Conservation (phyloP, 2,329 filamentous ascomycete genomes). For the Zymoseptoria pseudotritici region DNA sequence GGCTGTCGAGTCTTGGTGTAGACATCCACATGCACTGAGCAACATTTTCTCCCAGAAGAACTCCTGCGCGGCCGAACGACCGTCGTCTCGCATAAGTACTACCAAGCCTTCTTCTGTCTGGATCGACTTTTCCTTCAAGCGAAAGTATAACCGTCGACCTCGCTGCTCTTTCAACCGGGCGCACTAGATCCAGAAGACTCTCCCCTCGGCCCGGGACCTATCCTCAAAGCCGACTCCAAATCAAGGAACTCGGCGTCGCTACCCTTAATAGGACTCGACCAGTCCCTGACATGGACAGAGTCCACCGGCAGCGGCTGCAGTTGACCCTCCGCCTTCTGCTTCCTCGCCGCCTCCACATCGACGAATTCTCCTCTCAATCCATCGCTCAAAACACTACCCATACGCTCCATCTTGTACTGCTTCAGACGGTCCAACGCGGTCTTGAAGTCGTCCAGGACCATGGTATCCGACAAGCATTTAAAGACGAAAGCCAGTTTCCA, state of each 20-base stretch:
- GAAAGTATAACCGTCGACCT: not conserved
- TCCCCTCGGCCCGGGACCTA: not conserved
- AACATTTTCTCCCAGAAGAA: too few relatives aligned
- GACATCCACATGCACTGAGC: too few relatives aligned
- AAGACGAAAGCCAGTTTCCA: constrained; percentile 59
- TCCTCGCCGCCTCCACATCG: constrained; percentile 19
- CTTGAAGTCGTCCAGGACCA: constrained; percentile 63
- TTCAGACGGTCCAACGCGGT: constrained; percentile 45
- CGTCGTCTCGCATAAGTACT: too few relatives aligned
- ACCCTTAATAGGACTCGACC: not conserved
- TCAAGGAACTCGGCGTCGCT: not conserved
- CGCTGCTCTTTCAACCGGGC: not conserved
- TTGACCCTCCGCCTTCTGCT: constrained; percentile 12
- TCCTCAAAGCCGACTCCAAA: not conserved
- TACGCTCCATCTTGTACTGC: constrained; percentile 36
- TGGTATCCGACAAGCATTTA: constrained; percentile 60
- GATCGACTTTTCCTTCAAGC: not conserved
- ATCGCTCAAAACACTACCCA: constrained; percentile 22
- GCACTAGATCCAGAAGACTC: not conserved
- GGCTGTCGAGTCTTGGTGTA: not conserved
- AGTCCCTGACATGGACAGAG: not conserved
- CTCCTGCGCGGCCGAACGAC: too few relatives aligned
- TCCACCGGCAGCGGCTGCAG: not conserved
- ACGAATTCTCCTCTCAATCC: constrained; percentile 21
- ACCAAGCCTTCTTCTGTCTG: not conserved